phyloP scores from a whole-genome alignment of 768 basidiomycete genomes.

The Royoungia palumana region DNA sequence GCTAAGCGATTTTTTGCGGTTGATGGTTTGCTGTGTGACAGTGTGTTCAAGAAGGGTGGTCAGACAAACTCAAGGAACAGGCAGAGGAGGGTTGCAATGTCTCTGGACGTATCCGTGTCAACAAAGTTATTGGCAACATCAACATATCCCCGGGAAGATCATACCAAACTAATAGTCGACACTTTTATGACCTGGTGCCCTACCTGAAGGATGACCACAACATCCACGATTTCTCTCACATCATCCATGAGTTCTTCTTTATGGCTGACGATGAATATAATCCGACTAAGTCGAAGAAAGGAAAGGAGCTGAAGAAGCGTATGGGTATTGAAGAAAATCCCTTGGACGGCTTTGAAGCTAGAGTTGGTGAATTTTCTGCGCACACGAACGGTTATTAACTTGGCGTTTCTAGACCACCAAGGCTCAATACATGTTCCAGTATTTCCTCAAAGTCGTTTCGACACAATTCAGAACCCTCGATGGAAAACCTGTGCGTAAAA shows the following conservation, averaged over 20 bases:
- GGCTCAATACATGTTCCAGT: conserved; percentile 94
- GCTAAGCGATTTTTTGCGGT: neutral
- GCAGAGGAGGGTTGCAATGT: conserved; percentile 94
- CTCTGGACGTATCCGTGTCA: conserved; percentile 86
- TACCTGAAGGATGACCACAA: conserved; percentile 87
- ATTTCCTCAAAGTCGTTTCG: conserved; percentile 98
- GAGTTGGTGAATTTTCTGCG: conserved; percentile 39
- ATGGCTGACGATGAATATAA: conserved; percentile 79
- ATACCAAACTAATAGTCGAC: conserved; percentile 82
- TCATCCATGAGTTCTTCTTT: conserved; percentile 77
- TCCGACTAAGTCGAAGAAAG: conserved; percentile 56
- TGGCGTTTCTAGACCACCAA: conserved; percentile 55
- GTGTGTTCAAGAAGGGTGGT: conserved; percentile 94
- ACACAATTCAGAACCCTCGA: conserved; percentile 89
- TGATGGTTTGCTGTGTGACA: conserved; percentile 31
- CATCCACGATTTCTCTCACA: conserved; percentile 92
- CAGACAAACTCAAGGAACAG: conserved; percentile 89
- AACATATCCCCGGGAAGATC: conserved; percentile 92
- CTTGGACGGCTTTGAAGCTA: conserved; percentile 61
- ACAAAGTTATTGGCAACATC: conserved; percentile 96
- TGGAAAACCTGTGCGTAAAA: conserved; percentile 54
- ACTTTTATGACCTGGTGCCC: conserved; percentile 87
- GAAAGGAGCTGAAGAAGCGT: conserved; percentile 61
- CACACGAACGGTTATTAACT: conserved; percentile 5
- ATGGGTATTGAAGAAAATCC: conserved; percentile 77